A percentile compares a stretch with the other conserved stretches of the same genome.
phyloP scores from a whole-genome alignment of 371 early-diverging fungal genomes.

The Phascolomyces articulosus region DNA sequence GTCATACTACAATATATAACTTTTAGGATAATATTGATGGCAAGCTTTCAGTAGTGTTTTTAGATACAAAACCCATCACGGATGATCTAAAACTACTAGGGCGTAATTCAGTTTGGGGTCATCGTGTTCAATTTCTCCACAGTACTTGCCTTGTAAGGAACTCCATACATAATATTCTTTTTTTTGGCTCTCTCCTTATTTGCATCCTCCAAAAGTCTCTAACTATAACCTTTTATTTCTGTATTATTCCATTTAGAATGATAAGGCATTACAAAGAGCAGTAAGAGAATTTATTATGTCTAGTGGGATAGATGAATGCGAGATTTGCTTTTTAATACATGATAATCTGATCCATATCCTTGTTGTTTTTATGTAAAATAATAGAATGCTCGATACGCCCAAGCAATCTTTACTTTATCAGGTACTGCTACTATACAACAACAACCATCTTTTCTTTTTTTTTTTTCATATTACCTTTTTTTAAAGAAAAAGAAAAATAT shows the following conservation, averaged over 20 bases:
- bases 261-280: slow-evolving; percentile 43
- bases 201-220: too few species aligned
- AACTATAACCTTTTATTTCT: too few species aligned
- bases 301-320: too few species aligned
- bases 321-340: slow-evolving; percentile 9
- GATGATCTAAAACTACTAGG: slow-evolving; percentile 52
- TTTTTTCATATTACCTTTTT: background rate
- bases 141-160: slow-evolving; percentile 50
- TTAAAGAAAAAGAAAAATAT: background rate
- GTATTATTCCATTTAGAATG: slow-evolving; percentile 23
- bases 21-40: slow-evolving; percentile 38
- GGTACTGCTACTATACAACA: slow-evolving; percentile 24
- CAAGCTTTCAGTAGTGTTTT: slow-evolving; percentile 57
- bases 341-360: too few species aligned
- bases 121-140: slow-evolving; percentile 42
- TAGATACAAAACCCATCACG: slow-evolving; percentile 54
- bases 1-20: too few species aligned
- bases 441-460: too few species aligned
- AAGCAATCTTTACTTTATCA: slow-evolving; percentile 54
- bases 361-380: too few species aligned
- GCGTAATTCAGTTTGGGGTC: slow-evolving; percentile 46
- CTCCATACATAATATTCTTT: background rate
- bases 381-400: slow-evolving; percentile 43
- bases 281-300: too few species aligned
- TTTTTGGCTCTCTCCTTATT: too few species aligned